Percentiles rank a stretch among this genome's conserved stretches.
phyloP scores from a whole-genome alignment of 139 green algal genomes.

The Deuterostichococcus epilithicus region DNA sequence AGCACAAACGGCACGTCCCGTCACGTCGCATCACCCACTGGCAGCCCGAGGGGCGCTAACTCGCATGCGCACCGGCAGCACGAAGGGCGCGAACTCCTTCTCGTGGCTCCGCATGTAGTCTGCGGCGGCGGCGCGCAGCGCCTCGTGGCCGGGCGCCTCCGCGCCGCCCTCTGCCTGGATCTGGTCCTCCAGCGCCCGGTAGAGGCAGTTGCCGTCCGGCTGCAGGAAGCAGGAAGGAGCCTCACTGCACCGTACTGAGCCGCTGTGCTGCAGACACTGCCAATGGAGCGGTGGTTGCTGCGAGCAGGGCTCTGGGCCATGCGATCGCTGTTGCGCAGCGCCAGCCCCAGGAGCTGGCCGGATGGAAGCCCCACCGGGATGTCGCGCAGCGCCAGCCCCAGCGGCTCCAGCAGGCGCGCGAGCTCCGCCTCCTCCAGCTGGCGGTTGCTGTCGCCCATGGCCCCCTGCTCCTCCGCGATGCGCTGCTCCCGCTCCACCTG shows the following conservation, averaged over 20 bases:
- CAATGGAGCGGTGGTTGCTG: neutral
- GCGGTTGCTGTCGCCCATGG: conserved; percentile 59
- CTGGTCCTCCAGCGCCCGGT: conserved; percentile 78
- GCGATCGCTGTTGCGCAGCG: no score
- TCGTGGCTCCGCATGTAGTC: conserved; percentile 71
- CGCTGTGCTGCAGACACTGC: neutral
- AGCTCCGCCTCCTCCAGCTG: conserved; percentile 62
- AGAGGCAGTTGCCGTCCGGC: conserved; percentile 94
- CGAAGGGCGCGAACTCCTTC: conserved; percentile 63
- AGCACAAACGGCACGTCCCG: no score
- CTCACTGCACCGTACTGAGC: neutral
- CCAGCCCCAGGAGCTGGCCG: neutral
- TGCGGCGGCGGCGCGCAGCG: conserved; percentile 62
- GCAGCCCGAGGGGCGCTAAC: no score
- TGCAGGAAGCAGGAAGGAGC: conserved; percentile 18
- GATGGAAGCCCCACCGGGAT: conserved; percentile 51
- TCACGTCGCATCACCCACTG: no score
- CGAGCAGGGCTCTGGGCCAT: no score
- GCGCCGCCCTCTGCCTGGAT: conserved; percentile 28
- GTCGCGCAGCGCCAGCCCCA: conserved; percentile 64
- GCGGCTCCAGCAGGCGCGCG: conserved; percentile 51
- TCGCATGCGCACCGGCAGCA: conserved; percentile 31
- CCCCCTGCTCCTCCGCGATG: conserved; percentile 75
- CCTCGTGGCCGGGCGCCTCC: conserved; percentile 24
- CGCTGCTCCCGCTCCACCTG: conserved; percentile 71